Evolutionary conservation across 2,329 filamentous ascomycete genomes (phyloP).

Genomic region (Cryphonectria parasitica): DNA sequence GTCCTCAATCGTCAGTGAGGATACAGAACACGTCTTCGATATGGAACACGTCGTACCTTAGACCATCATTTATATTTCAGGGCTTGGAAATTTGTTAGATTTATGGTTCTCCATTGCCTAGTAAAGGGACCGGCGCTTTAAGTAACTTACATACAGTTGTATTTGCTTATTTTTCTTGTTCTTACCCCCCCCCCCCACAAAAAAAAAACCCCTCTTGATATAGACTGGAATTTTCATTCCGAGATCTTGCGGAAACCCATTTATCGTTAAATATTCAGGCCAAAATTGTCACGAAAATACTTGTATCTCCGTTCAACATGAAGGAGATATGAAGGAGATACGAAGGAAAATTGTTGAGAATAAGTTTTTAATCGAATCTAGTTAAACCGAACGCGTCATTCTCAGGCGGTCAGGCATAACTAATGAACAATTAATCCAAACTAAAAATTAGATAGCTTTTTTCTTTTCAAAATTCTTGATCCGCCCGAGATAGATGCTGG

Average conservation of each 20-base stretch:
- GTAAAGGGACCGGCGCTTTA: no score
- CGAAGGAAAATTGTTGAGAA: no score
- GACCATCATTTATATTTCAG: no score
- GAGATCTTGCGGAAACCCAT: no score
- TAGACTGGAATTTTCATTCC: no score
- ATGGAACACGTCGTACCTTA: neutral
- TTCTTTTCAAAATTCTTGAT: neutral
- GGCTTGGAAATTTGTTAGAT: no score
- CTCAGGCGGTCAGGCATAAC: neutral
- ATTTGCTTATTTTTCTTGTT: no score
- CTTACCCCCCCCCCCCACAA: no score
- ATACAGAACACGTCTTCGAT: neutral
- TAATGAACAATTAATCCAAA: neutral
- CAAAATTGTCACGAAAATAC: neutral
- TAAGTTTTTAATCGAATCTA: neutral
- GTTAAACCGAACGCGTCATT: neutral
- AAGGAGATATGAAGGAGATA: neutral
- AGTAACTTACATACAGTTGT: no score
- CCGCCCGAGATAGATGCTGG: neutral
- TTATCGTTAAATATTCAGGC: no score
- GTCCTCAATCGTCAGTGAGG: neutral
- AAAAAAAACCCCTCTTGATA: no score
- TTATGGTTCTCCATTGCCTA: no score
- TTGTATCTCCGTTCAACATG: neutral
- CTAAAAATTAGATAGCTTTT: neutral